Conservation (phyloP, 2,329 filamentous ascomycete species). For the Fusarium transvaalense region DNA sequence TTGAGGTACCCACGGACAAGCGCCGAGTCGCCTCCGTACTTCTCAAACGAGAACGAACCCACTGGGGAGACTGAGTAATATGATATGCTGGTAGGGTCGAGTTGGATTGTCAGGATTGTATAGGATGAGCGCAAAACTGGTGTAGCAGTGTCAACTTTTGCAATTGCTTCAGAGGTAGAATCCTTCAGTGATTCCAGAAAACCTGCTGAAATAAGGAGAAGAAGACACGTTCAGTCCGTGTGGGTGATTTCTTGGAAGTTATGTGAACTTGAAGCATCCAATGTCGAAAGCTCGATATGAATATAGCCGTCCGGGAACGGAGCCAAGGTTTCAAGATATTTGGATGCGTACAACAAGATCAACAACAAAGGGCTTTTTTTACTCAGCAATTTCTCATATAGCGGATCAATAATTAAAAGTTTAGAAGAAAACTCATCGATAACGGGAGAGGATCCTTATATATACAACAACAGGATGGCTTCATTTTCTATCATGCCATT, state of each 20-base stretch:
- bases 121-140: not conserved
- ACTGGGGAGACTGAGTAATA: not conserved
- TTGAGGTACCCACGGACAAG: constrained; percentile 35
- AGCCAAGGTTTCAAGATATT: constrained; percentile 22
- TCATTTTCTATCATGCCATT: constrained; percentile 3
- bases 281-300: constrained; percentile 9
- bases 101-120: not conserved
- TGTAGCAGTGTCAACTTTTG: not conserved
- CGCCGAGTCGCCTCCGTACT: constrained; percentile 32
- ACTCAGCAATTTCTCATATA: not conserved
- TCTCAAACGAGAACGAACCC: constrained; percentile 14
- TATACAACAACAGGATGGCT: not conserved
- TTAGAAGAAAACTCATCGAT: not conserved
- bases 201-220: not conserved
- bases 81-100: not conserved
- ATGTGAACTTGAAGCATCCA: not conserved
- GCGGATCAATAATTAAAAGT: not conserved
- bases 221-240: not conserved
- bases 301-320: constrained; percentile 23
- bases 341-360: constrained; percentile 13
- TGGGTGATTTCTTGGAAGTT: not conserved
- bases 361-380: not conserved
- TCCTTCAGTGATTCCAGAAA: not conserved
- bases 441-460: constrained; percentile 12
- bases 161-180: not conserved